phyloP scores from a whole-genome alignment of 352 stramenopile genomes.

The Phytophthora fragariaefolia region DNA sequence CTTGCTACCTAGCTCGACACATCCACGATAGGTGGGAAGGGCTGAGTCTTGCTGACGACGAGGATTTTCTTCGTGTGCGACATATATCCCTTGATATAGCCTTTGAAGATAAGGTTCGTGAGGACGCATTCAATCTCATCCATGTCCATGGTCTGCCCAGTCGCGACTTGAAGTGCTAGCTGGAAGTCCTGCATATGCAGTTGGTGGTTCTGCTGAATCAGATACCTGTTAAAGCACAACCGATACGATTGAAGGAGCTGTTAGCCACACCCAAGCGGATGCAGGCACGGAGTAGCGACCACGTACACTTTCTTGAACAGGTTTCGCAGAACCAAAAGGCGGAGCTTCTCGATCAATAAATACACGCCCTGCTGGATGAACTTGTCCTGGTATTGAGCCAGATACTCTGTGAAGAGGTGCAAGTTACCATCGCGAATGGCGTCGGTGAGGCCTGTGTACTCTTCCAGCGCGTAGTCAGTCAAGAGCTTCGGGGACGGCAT shows the following conservation, averaged over 20 bases:
- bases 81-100: constrained; percentile 97
- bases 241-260: not conserved
- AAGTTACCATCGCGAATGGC: constrained; percentile 93
- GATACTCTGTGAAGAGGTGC: constrained; percentile 92
- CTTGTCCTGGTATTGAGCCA: constrained; percentile 90
- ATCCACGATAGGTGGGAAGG: constrained; percentile 91
- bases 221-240: constrained; percentile 50
- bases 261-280: not conserved
- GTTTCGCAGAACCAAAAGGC: constrained; percentile 95
- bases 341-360: constrained; percentile 96
- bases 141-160: constrained; percentile 90
- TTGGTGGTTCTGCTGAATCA: constrained; percentile 89
- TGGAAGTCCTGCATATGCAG: constrained; percentile 92
- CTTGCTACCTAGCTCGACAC: constrained; percentile 63
- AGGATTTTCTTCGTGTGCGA: constrained; percentile 96
- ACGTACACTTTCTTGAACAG: constrained; percentile 96
- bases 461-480: constrained; percentile 88
- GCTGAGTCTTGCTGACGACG: constrained; percentile 94
- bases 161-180: constrained; percentile 85
- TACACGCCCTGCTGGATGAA: constrained; percentile 95
- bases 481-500: constrained; percentile 92
- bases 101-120: constrained; percentile 97
- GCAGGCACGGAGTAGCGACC: not conserved
- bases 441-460: constrained; percentile 90
- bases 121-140: constrained; percentile 98